Evolutionary conservation across 106 monocot species (phyloP).

Genomic region (Dactylorhiza incarnata): DNA sequence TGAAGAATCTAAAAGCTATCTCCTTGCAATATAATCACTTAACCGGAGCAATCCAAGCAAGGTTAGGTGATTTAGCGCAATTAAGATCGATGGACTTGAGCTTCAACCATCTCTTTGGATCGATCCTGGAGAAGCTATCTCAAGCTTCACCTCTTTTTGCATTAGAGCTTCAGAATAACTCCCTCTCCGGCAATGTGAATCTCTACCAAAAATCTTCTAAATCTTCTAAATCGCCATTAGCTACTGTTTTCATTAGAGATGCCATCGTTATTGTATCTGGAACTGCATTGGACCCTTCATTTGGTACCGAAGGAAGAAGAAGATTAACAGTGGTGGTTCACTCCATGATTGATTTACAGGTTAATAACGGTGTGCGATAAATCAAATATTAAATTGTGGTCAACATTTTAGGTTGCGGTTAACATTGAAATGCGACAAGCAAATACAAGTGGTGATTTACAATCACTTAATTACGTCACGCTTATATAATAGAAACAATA

Average conservation of each 20-base stretch:
- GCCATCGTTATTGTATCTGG: slow-evolving; percentile 24
- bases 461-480: too few species aligned
- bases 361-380: too few species aligned
- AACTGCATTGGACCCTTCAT: too few species aligned
- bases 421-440: too few species aligned
- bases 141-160: slow-evolving; percentile 30
- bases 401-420: too few species aligned
- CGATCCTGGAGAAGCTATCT: slow-evolving; percentile 61
- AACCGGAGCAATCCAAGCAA: slow-evolving; percentile 78
- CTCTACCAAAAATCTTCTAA: slow-evolving; percentile 27
- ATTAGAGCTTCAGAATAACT: slow-evolving; percentile 68
- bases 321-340: too few species aligned
- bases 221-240: slow-evolving; percentile 18
- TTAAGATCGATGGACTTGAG: slow-evolving; percentile 71
- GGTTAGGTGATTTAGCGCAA: slow-evolving; percentile 49
- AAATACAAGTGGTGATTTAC: too few species aligned
- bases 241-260: slow-evolving; percentile 22
- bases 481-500: too few species aligned
- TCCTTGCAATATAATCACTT: slow-evolving; percentile 72
- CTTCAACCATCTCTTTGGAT: slow-evolving; percentile 77
- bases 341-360: too few species aligned
- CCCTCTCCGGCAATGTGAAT: slow-evolving; percentile 73
- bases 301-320: too few species aligned
- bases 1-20: slow-evolving; percentile 63
- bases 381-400: too few species aligned